phyloP scores from a whole-genome alignment of 768 basidiomycete species.

The Pisolithus orientalis region DNA sequence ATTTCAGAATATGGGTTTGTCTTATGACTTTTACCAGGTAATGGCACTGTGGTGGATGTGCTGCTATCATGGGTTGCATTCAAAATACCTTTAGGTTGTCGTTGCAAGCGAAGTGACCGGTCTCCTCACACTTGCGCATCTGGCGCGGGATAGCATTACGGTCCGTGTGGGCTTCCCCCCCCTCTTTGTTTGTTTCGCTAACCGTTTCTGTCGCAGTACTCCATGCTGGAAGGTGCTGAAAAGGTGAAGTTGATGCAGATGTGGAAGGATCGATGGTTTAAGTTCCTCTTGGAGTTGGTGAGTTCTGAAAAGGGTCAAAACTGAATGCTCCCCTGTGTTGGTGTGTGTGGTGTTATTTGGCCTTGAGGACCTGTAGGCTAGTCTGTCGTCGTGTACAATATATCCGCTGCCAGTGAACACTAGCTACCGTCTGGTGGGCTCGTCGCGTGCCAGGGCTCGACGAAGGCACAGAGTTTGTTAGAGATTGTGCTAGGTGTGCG shows the following conservation, averaged over 20 bases:
- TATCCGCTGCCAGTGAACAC: not conserved
- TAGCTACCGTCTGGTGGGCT: not conserved
- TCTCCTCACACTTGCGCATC: slow-evolving; percentile 51
- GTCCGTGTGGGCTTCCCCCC: slow-evolving; percentile 5
- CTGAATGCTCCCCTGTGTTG: not conserved
- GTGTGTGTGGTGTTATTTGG: slow-evolving; percentile 4
- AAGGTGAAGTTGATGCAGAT: slow-evolving; percentile 36
- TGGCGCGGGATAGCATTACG: slow-evolving; percentile 69
- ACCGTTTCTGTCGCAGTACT: slow-evolving; percentile 34
- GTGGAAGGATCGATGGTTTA: slow-evolving; percentile 47
- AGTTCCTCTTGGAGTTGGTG: slow-evolving; percentile 36
- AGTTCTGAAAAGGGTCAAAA: slow-evolving; percentile 2
- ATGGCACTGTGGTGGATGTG: not conserved
- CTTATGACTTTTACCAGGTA: slow-evolving; percentile 76
- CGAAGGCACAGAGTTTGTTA: not conserved
- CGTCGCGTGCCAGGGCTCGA: not conserved
- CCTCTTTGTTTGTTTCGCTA: not conserved
- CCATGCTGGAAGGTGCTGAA: slow-evolving; percentile 40
- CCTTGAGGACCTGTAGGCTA: not conserved
- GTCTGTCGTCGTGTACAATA: not conserved
- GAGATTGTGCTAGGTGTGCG: not conserved
- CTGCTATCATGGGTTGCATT: not conserved
- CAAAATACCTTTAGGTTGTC: slow-evolving; percentile 41
- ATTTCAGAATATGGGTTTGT: slow-evolving; percentile 74
- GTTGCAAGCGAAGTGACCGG: slow-evolving; percentile 63